Evolutionary conservation across 257 asterid genomes (phyloP).

Genomic region (Solanum chilense): DNA sequence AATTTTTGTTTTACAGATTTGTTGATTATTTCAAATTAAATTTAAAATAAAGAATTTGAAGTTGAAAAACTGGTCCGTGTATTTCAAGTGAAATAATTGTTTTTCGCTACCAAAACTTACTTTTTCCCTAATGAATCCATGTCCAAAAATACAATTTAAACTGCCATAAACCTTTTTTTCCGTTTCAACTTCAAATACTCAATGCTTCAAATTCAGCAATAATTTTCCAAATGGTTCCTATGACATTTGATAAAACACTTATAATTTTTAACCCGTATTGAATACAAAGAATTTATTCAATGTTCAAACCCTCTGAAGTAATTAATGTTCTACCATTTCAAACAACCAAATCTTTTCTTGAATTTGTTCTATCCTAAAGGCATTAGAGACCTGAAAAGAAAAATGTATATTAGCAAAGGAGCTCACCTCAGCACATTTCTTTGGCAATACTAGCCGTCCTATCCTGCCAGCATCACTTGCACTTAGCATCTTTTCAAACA

Average conservation of each 20-base stretch:
- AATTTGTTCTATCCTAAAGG: background rate
- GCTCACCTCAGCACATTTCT: constrained; percentile 94
- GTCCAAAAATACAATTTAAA: background rate
- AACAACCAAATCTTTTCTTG: background rate
- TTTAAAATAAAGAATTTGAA: background rate
- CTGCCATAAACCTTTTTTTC: background rate
- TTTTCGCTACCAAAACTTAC: background rate
- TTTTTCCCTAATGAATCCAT: background rate
- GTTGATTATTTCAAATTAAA: background rate
- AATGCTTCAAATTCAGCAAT: background rate
- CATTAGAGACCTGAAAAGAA: background rate
- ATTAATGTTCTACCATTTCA: background rate
- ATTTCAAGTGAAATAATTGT: background rate
- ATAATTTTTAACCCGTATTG: background rate
- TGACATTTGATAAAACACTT: background rate
- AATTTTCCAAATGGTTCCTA: background rate
- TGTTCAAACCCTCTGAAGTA: background rate
- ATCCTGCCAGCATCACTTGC: constrained; percentile 95
- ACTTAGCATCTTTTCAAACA: constrained; percentile 89
- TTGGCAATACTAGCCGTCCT: constrained; percentile 91
- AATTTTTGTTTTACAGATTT: background rate
- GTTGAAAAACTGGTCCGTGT: background rate
- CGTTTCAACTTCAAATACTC: background rate
- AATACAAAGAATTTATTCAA: background rate
- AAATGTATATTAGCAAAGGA: background rate